These are phyloP conservation scores for Candida namnaoensis DNA, from an alignment of 805 yeast genomes.

Conservation along the genomic window DNA sequence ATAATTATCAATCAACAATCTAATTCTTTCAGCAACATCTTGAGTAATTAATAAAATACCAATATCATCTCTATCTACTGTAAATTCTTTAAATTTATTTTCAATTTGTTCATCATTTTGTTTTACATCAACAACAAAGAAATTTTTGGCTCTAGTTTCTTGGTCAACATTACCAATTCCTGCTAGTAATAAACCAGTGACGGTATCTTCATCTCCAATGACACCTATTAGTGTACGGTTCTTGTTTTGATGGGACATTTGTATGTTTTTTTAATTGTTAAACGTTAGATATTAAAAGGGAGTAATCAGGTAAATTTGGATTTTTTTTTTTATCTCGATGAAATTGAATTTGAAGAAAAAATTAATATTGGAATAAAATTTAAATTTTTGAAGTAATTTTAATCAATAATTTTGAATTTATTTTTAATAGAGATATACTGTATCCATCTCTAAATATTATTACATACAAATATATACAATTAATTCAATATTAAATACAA, in stretches of 20 bases:
- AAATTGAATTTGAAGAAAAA: too few relatives aligned
- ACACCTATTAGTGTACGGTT: conserved; percentile 85
- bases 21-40: conserved; percentile 85
- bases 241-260: conserved; percentile 18
- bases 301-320: too few relatives aligned
- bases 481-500: too few relatives aligned
- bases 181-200: conserved; percentile 91
- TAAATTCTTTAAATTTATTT: conserved; percentile 66
- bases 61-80: conserved; percentile 72
- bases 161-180: conserved; percentile 83
- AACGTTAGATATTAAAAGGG: neutral
- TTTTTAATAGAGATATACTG: too few relatives aligned
- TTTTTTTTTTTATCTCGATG: too few relatives aligned
- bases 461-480: too few relatives aligned
- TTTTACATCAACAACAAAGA: conserved; percentile 67
- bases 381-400: too few relatives aligned
- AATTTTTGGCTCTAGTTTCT: conserved; percentile 60
- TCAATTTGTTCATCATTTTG: conserved; percentile 72
- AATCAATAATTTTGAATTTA: too few relatives aligned
- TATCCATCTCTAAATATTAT: too few relatives aligned
- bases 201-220: conserved; percentile 96
- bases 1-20: conserved; percentile 74
- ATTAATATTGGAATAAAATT: too few relatives aligned
- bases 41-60: conserved; percentile 92
- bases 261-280: neutral